These are phyloP conservation scores for Dacryopinax spathularia DNA, from an alignment of 768 basidiomycete species.

Conservation along the genomic window DNA sequence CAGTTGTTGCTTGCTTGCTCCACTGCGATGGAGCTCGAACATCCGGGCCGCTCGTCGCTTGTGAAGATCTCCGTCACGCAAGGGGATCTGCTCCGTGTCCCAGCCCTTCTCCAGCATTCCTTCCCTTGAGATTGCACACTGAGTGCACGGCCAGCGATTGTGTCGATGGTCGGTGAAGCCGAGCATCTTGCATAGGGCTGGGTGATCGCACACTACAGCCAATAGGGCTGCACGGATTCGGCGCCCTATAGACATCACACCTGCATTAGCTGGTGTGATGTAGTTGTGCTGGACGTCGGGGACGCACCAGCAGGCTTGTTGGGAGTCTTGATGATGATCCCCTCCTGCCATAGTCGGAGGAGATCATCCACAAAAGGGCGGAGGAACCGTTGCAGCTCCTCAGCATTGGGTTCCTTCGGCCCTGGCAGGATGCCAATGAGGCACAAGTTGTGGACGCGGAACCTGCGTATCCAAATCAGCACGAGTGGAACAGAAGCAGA, in stretches of 20 bases:
- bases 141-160: slow-evolving; percentile 16
- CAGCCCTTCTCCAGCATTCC: slow-evolving; percentile 4
- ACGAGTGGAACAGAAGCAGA: too few species aligned
- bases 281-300: background rate
- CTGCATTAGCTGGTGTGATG: too few species aligned
- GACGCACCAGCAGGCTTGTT: background rate
- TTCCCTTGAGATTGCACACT: slow-evolving; percentile 16
- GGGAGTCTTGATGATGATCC: background rate
- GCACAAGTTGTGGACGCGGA: background rate
- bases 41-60: background rate
- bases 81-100: background rate
- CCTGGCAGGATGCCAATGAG: background rate
- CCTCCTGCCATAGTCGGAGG: background rate
- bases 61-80: background rate
- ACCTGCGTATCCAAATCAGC: background rate
- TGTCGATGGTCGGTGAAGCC: slow-evolving; percentile 5
- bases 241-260: background rate
- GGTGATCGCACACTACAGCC: background rate
- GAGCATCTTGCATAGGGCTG: slow-evolving; percentile 1
- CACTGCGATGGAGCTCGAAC: background rate
- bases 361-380: background rate
- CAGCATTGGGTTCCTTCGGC: background rate
- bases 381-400: background rate
- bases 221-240: background rate
- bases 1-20: background rate